Percentiles rank a stretch among this genome's conserved stretches.
These are phyloP conservation scores for Candida tetrigidarum DNA, from an alignment of 1,139 yeast species.

Conservation along the genomic window DNA sequence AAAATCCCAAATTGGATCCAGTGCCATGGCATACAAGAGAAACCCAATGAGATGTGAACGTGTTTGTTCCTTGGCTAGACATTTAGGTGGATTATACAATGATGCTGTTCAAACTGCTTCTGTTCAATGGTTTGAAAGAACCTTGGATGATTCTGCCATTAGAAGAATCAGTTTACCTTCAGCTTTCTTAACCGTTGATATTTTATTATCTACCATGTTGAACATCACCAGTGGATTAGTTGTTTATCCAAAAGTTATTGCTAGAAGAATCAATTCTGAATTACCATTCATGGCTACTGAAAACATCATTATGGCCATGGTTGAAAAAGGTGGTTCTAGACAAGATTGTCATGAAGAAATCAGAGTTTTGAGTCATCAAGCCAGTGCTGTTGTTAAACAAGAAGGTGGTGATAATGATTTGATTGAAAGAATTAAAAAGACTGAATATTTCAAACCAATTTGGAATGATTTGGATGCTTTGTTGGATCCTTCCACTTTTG, in stretches of 20 bases:
- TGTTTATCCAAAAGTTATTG: conserved; percentile 98
- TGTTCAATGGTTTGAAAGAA: conserved; percentile 99
- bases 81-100: conserved; percentile 85
- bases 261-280: conserved; percentile 92
- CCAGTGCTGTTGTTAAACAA: conserved; percentile 96
- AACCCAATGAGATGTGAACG: conserved; percentile 99
- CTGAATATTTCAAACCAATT: conserved; percentile 87
- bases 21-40: conserved; percentile 99
- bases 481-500: conserved; percentile 91
- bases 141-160: conserved; percentile 97
- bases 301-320: conserved; percentile 99
- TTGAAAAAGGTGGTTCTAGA: conserved; percentile 95
- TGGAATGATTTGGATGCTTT: conserved; percentile 80
- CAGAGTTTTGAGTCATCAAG: conserved; percentile 96
- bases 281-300: conserved; percentile 99
- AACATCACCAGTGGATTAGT: conserved; percentile 95
- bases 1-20: conserved; percentile 95
- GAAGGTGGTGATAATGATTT: conserved; percentile 99
- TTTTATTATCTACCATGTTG: conserved; percentile 83
- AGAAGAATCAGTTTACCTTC: conserved; percentile 97
- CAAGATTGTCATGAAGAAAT: conserved; percentile 99
- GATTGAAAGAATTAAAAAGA: conserved; percentile 82
- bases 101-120: conserved; percentile 97
- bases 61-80: conserved; percentile 96
- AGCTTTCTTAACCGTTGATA: conserved; percentile 96